phyloP scores from a whole-genome alignment of 129 eudicot genomes.

The Logfia minima region DNA sequence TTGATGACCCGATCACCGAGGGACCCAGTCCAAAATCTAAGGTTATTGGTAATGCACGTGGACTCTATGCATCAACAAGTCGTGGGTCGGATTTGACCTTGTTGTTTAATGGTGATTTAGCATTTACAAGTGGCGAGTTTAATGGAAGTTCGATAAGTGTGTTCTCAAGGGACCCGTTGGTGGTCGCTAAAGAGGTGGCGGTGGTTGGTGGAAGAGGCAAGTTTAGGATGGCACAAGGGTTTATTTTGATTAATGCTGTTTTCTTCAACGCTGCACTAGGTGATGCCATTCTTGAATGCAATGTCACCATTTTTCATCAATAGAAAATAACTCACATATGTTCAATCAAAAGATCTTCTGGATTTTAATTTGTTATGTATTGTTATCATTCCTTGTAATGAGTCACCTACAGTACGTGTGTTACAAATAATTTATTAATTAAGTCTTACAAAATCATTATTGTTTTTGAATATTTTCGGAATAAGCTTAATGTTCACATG shows the following conservation, averaged over 20 bases:
- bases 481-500: too few relatives aligned
- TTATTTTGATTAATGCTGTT: constrained; percentile 16
- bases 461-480: too few relatives aligned
- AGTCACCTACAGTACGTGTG: too few relatives aligned
- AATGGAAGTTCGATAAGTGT: constrained; percentile 55
- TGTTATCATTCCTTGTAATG: too few relatives aligned
- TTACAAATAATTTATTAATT: too few relatives aligned
- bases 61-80: constrained; percentile 39
- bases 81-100: constrained; percentile 36
- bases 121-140: constrained; percentile 46
- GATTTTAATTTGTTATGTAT: too few relatives aligned
- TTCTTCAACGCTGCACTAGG: constrained; percentile 26
- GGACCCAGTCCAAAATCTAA: constrained; percentile 31
- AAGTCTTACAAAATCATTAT: too few relatives aligned
- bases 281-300: constrained; percentile 40
- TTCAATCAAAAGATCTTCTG: too few relatives aligned
- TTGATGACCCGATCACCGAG: constrained; percentile 41
- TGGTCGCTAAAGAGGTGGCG: constrained; percentile 45
- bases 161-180: constrained; percentile 47
- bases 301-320: constrained; percentile 37
- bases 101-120: constrained; percentile 43
- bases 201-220: constrained; percentile 55
- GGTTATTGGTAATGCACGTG: constrained; percentile 49
- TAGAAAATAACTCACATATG: background rate
- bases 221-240: constrained; percentile 55